Evolutionary conservation across 345 rosid species (phyloP).

Genomic region (Brassica juncea): DNA sequence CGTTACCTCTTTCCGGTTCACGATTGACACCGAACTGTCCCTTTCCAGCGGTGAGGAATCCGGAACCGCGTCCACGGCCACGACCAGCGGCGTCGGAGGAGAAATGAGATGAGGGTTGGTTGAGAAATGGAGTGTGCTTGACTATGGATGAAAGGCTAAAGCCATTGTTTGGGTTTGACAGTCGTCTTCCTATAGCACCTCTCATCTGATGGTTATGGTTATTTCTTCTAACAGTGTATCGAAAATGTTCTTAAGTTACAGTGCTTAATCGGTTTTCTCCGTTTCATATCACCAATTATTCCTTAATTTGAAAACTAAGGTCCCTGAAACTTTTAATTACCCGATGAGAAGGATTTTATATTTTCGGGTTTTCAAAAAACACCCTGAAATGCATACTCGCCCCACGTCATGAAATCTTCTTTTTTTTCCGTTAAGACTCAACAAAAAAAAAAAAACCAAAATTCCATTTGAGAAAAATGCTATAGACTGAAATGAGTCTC

Average conservation of each 20-base stretch:
- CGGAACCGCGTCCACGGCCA: constrained; percentile 50
- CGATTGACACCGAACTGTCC: constrained; percentile 22
- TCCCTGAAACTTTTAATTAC: too few species aligned
- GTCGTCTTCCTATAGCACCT: constrained; percentile 51
- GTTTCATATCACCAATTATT: background rate
- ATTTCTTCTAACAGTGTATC: too few species aligned
- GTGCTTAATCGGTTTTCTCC: background rate
- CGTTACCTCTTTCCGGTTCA: constrained; percentile 33
- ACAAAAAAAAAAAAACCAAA: background rate
- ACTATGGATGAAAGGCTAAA: constrained; percentile 22
- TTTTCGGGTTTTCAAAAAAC: background rate
- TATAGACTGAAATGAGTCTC: constrained; percentile 5
- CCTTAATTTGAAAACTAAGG: too few species aligned
- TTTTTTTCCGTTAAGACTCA: background rate
- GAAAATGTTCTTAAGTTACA: too few species aligned
- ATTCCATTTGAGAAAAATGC: background rate
- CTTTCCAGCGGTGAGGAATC: background rate
- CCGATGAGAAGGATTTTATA: too few species aligned
- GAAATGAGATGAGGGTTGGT: constrained; percentile 48
- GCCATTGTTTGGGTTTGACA: constrained; percentile 41
- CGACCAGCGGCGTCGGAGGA: constrained; percentile 53
- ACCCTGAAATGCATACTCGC: background rate
- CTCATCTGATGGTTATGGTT: constrained; percentile 37
- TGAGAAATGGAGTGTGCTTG: constrained; percentile 33
- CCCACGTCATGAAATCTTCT: too few species aligned